Evolutionary conservation across 192 early-diverging fungal species (phyloP).

Genomic region (Backusella morwellensis): DNA sequence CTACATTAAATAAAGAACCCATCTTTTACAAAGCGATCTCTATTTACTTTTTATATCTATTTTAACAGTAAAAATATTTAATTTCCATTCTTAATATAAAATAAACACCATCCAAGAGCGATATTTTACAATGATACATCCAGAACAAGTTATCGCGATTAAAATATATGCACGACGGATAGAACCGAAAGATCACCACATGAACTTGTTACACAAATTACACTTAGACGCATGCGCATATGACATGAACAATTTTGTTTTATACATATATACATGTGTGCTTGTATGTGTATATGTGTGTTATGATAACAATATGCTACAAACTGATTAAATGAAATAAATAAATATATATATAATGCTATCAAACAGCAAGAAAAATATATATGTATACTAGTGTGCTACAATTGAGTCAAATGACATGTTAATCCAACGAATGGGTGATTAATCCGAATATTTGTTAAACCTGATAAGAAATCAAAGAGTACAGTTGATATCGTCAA

Average conservation of each 20-base stretch:
- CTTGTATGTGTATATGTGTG: background rate
- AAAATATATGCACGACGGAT: background rate
- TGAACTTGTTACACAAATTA: background rate
- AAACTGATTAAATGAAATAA: background rate
- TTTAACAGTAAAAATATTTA: background rate
- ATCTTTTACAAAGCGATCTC: no score
- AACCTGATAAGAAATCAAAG: background rate
- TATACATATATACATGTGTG: no score
- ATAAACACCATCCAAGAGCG: background rate
- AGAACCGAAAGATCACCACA: background rate
- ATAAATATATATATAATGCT: background rate
- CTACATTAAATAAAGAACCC: no score
- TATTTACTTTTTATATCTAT: background rate
- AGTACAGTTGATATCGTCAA: background rate
- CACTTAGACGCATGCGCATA: background rate
- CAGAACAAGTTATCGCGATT: background rate
- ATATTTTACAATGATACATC: background rate
- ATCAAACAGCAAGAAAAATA: background rate
- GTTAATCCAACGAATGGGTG: background rate
- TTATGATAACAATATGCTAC: background rate
- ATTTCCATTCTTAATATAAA: background rate
- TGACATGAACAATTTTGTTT: background rate
- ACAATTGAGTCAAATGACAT: background rate
- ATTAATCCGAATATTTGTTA: constrained; percentile 2
- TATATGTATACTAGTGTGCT: background rate